Evolutionary conservation across 2,329 filamentous ascomycete genomes (phyloP).

Genomic region (Stachybotrys chartarum): DNA sequence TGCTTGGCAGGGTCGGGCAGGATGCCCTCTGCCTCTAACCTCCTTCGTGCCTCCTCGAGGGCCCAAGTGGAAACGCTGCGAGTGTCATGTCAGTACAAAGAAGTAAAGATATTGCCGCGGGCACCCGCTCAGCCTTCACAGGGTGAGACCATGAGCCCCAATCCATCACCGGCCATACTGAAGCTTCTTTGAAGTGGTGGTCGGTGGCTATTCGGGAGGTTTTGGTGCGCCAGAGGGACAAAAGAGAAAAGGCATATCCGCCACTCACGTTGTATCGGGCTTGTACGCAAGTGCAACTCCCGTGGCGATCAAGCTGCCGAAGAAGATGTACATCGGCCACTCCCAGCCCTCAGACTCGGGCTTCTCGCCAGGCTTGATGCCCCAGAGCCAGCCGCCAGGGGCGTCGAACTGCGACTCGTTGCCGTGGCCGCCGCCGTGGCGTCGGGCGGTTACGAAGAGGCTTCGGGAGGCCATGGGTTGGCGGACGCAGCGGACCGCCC

Average conservation of each 20-base stretch:
- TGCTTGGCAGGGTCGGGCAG: conserved; percentile 65
- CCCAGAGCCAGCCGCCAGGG: conserved; percentile 86
- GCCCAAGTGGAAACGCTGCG: conserved; percentile 97
- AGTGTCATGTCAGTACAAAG: not conserved
- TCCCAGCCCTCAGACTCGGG: conserved; percentile 97
- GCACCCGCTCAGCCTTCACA: too few species aligned
- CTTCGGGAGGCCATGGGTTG: conserved; percentile 22
- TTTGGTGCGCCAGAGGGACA: too few species aligned
- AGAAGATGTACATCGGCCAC: conserved; percentile 74
- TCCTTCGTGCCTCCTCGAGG: conserved; percentile 88
- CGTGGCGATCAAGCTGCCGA: conserved; percentile 67
- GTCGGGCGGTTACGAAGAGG: conserved; percentile 39
- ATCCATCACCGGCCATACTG: too few species aligned
- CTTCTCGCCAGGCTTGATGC: conserved; percentile 92
- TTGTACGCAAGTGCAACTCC: conserved; percentile 87
- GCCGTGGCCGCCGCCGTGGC: conserved; percentile 30
- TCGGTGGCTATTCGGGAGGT: too few species aligned
- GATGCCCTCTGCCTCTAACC: conserved; percentile 94
- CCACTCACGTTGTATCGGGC: conserved; percentile 93
- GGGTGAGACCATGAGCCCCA: too few species aligned
- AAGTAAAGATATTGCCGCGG: not conserved
- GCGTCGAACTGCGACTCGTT: conserved; percentile 79
- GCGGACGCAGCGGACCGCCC: conserved; percentile 28
- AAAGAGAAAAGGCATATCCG: not conserved
- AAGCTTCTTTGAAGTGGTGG: too few species aligned